These are phyloP conservation scores for Juncus inflexus DNA, from an alignment of 176 grass and related monocot genomes.

Conservation along the genomic window DNA sequence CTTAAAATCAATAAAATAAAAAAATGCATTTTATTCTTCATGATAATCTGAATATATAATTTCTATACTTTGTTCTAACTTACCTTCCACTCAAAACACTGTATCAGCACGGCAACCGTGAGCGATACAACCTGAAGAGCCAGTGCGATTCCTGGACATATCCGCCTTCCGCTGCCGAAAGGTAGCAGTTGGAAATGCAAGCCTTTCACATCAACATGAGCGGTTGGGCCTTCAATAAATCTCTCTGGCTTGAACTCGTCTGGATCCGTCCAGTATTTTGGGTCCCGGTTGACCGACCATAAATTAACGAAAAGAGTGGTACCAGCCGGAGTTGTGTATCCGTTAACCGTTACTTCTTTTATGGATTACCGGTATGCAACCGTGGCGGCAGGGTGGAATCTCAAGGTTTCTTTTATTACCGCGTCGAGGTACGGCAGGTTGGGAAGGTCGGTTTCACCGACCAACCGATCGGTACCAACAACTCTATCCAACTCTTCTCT, in stretches of 20 bases:
- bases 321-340: conserved; percentile 11
- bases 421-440: conserved; percentile 21
- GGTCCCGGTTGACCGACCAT: conserved; percentile 35
- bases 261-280: conserved; percentile 29
- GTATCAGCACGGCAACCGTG: conserved; percentile 19
- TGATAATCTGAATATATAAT: too few species aligned
- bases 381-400: conserved; percentile 29
- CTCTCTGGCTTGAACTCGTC: conserved; percentile 32
- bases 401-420: conserved; percentile 24
- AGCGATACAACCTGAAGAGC: conserved; percentile 17
- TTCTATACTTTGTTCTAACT: too few species aligned
- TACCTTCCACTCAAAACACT: conserved; percentile 32
- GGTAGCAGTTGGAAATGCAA: conserved; percentile 33
- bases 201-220: conserved; percentile 7
- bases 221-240: background rate
- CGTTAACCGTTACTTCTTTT: conserved; percentile 9
- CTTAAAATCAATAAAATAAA: too few species aligned
- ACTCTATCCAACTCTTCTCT: conserved; percentile 7
- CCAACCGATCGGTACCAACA: background rate
- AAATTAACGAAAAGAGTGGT: conserved; percentile 23
- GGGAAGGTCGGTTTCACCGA: conserved; percentile 13
- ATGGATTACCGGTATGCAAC: background rate
- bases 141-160: conserved; percentile 32
- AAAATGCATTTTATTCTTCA: too few species aligned
- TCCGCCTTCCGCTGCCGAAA: conserved; percentile 32